Evolutionary conservation across 345 rosid species (phyloP).

Genomic region (Firmiana major): DNA sequence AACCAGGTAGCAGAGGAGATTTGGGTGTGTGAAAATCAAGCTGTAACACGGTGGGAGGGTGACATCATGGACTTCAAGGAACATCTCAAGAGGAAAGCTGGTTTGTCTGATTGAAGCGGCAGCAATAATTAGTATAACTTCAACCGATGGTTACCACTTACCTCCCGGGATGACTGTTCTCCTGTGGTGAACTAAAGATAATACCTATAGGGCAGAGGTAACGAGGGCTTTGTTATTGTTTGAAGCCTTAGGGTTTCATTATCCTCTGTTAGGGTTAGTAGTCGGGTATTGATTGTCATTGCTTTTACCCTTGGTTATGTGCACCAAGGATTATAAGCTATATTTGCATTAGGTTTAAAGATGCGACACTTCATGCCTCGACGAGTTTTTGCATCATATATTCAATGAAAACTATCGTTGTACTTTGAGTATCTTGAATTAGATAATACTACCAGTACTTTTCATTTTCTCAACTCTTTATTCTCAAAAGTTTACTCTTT

Average conservation of each 20-base stretch:
- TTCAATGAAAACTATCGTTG: background rate
- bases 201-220: background rate
- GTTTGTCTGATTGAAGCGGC: constrained; percentile 41
- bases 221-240: background rate
- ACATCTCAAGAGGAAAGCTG: constrained; percentile 80
- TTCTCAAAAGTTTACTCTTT: no score
- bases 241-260: background rate
- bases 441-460: no score
- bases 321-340: background rate
- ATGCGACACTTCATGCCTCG: background rate
- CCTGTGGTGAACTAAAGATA: background rate
- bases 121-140: background rate
- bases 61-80: constrained; percentile 81
- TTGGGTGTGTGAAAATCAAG: constrained; percentile 80
- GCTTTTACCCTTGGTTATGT: background rate
- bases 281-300: background rate
- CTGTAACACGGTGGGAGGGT: constrained; percentile 71
- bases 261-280: background rate
- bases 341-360: background rate
- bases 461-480: no score
- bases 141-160: background rate
- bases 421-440: background rate
- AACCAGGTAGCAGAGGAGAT: constrained; percentile 88
- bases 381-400: background rate
- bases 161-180: background rate